These are phyloP conservation scores for Clarireedia paspali DNA, from an alignment of 2,329 filamentous ascomycete species.

Conservation along the genomic window DNA sequence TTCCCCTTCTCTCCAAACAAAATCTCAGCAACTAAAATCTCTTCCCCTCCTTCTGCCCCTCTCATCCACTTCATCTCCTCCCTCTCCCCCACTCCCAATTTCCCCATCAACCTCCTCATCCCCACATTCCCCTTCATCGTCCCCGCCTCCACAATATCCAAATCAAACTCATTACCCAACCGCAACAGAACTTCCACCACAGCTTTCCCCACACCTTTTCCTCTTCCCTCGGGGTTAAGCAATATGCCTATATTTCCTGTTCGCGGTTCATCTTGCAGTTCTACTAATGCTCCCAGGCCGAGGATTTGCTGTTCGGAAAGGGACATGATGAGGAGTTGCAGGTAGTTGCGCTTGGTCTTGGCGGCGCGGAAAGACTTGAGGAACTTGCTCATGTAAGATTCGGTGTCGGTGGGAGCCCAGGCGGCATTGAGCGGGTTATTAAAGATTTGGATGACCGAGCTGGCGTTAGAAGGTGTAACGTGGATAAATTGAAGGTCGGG, in stretches of 20 bases:
- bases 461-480: slow-evolving; percentile 5
- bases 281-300: neutral
- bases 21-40: neutral
- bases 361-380: neutral
- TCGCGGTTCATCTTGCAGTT: neutral
- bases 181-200: slow-evolving; percentile 8
- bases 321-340: neutral
- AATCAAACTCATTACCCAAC: slow-evolving; percentile 14
- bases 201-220: neutral
- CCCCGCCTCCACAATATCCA: slow-evolving; percentile 8
- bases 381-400: neutral
- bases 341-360: neutral
- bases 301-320: neutral
- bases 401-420: neutral
- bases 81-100: slow-evolving; percentile 10
- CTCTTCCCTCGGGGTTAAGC: neutral
- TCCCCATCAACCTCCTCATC: slow-evolving; percentile 14
- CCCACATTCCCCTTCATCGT: slow-evolving; percentile 13
- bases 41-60: neutral
- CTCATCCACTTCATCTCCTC: slow-evolving; percentile 9
- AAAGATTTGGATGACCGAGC: neutral
- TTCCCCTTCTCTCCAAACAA: neutral
- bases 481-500: slow-evolving; percentile 13
- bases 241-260: neutral
- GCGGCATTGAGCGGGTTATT: slow-evolving; percentile 2